phyloP scores from a whole-genome alignment of 148 eudicot genomes.

The Linanthus parryae region DNA sequence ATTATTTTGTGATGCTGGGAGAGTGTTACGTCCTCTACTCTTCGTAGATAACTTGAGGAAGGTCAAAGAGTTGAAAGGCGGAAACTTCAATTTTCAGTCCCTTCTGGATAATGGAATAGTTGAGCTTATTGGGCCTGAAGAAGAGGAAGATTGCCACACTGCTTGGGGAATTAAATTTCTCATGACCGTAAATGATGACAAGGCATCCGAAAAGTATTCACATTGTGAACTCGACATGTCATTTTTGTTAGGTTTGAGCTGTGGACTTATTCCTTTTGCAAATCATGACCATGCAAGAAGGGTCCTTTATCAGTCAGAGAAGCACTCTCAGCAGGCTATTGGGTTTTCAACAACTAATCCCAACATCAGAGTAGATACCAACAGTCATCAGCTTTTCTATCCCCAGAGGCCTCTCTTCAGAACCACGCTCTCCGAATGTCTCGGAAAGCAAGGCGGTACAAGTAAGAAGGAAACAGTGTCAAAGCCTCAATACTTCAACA shows the following conservation, averaged over 20 bases:
- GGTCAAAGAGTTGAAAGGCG: slow-evolving; percentile 57
- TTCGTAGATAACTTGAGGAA: slow-evolving; percentile 68
- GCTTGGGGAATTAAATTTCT: slow-evolving; percentile 89
- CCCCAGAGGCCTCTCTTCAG: slow-evolving; percentile 88
- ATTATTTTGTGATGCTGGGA: slow-evolving; percentile 87
- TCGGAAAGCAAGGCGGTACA: slow-evolving; percentile 46
- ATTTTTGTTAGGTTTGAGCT: slow-evolving; percentile 72
- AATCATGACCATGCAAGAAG: slow-evolving; percentile 96
- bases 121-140: slow-evolving; percentile 83
- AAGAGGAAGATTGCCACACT: slow-evolving; percentile 85
- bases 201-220: slow-evolving; percentile 47
- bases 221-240: slow-evolving; percentile 95
- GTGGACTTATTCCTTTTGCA: slow-evolving; percentile 83
- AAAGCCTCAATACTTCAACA: slow-evolving; percentile 70
- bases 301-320: slow-evolving; percentile 85
- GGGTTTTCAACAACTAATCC: slow-evolving; percentile 84
- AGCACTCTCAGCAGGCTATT: slow-evolving; percentile 92
- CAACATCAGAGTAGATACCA: slow-evolving; percentile 67
- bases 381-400: slow-evolving; percentile 72
- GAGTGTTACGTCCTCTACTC: slow-evolving; percentile 81
- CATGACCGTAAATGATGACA: slow-evolving; percentile 34
- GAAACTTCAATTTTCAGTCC: slow-evolving; percentile 46
- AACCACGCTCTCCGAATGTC: slow-evolving; percentile 66
- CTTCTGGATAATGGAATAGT: slow-evolving; percentile 73
- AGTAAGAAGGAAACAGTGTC: slow-evolving; percentile 39